Conservation (phyloP, 2,329 filamentous ascomycete genomes). For the Chalaropsis ovoidea region DNA sequence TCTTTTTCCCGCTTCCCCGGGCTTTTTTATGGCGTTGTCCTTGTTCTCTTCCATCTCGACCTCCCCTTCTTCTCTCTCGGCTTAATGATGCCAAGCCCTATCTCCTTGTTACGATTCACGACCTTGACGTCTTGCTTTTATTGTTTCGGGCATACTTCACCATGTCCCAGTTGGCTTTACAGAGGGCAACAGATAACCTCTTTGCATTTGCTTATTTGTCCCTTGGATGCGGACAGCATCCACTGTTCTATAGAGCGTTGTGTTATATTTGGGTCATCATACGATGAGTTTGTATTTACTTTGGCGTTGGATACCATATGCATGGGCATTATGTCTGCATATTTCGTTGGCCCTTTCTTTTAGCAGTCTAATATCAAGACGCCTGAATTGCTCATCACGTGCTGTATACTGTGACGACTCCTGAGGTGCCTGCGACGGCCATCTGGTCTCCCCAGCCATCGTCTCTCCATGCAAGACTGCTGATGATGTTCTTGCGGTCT, state of each 20-base stretch:
- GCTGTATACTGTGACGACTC: conserved; percentile 55
- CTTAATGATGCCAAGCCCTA: not conserved
- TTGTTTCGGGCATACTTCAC: not conserved
- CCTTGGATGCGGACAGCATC: not conserved
- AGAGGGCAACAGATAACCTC: not conserved
- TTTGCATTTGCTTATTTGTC: not conserved
- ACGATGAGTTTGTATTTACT: not conserved
- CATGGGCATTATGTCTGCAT: not conserved
- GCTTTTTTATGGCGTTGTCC: not conserved
- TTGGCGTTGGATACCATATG: not conserved
- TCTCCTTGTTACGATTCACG: conserved; percentile 6
- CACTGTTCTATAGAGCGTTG: conserved; percentile 2
- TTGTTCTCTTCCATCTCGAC: not conserved
- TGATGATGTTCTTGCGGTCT: conserved; percentile 49
- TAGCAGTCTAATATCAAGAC: not conserved
- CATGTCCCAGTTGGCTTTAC: not conserved
- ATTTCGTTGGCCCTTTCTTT: not conserved
- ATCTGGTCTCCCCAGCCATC: conserved; percentile 54
- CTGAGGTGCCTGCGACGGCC: conserved; percentile 55
- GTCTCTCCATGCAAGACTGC: conserved; percentile 53
- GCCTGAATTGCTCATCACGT: conserved; percentile 16
- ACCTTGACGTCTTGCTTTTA: conserved; percentile 4
- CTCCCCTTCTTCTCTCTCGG: not conserved
- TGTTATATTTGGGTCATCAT: not conserved
- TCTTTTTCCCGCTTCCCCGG: not conserved